Evolutionary conservation across 1,284 basidiomycete species (phyloP).

Genomic region (Salmacisia buchloeana): DNA sequence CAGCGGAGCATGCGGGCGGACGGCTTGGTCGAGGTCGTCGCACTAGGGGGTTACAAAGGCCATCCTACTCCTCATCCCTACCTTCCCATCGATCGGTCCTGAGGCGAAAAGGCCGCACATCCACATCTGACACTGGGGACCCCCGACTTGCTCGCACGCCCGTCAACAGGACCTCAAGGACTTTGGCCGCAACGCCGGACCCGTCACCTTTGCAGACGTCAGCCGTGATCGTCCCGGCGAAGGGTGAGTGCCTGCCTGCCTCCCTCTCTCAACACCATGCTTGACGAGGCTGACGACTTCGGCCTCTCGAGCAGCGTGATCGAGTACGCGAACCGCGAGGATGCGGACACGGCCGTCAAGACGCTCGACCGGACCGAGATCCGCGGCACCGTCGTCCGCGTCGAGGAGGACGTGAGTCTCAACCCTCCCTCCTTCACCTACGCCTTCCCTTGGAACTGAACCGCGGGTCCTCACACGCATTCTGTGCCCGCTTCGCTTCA

Average conservation of each 20-base stretch:
- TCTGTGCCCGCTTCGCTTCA: not conserved
- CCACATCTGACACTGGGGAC: no score
- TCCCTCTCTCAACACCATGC: not conserved
- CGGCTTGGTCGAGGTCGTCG: no score
- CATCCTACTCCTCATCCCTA: no score
- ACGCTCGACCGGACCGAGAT: slow-evolving; percentile 48
- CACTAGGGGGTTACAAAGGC: no score
- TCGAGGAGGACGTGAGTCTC: slow-evolving; percentile 20
- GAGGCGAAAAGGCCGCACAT: no score
- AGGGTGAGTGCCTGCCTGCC: slow-evolving; percentile 15
- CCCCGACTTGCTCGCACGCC: slow-evolving; percentile 68
- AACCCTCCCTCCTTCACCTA: not conserved
- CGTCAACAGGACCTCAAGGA: slow-evolving; percentile 98
- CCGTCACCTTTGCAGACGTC: slow-evolving; percentile 38
- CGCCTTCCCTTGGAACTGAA: not conserved
- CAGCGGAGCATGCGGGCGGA: no score
- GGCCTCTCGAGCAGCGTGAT: slow-evolving; percentile 18
- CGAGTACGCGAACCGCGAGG: slow-evolving; percentile 48
- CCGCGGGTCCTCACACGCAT: not conserved
- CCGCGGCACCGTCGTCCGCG: slow-evolving; percentile 43
- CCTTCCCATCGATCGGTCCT: no score
- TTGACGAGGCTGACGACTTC: not conserved
- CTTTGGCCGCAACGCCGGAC: slow-evolving; percentile 83
- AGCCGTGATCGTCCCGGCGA: slow-evolving; percentile 43
- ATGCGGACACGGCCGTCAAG: slow-evolving; percentile 45